Evolutionary conservation across 2,329 filamentous ascomycete genomes (phyloP).

Genomic region (Aspergillus sp.): DNA sequence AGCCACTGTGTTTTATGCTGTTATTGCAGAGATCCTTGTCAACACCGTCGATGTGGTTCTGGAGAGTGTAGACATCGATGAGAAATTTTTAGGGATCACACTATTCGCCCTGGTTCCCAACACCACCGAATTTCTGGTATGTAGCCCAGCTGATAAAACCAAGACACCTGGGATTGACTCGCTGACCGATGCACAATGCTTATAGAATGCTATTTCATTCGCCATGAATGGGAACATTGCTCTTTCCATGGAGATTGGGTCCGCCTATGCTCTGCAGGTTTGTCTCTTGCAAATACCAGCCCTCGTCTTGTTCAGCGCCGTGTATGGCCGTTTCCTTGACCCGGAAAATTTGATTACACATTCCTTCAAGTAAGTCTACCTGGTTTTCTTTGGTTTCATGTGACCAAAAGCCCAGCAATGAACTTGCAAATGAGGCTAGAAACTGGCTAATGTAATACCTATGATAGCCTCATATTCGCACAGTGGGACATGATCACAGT

Average conservation of each 20-base stretch:
- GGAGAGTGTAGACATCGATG: conserved; percentile 84
- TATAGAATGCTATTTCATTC: conserved; percentile 92
- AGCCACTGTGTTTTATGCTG: conserved; percentile 88
- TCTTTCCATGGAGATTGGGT: conserved; percentile 97
- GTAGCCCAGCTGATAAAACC: not conserved
- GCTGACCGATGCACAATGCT: not conserved
- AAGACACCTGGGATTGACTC: not conserved
- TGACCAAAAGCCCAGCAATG: not conserved
- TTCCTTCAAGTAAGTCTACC: conserved; percentile 52
- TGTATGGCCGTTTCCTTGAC: conserved; percentile 63
- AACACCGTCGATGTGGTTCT: conserved; percentile 97
- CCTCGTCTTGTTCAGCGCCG: conserved; percentile 83
- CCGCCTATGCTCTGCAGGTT: conserved; percentile 93
- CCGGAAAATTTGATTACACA: conserved; percentile 51
- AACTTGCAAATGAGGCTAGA: not conserved
- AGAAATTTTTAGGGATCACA: conserved; percentile 96
- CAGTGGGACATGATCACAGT: conserved; percentile 99
- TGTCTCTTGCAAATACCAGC: conserved; percentile 93
- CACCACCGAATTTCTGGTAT: conserved; percentile 92
- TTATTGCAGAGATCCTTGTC: conserved; percentile 95
- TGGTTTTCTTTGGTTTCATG: not conserved
- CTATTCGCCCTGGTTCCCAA: conserved; percentile 96
- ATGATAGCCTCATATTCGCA: conserved; percentile 76
- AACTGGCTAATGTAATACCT: not conserved
- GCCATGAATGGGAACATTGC: conserved; percentile 99